phyloP scores from a whole-genome alignment of 257 asterid genomes.

The Cordia subcordata region DNA sequence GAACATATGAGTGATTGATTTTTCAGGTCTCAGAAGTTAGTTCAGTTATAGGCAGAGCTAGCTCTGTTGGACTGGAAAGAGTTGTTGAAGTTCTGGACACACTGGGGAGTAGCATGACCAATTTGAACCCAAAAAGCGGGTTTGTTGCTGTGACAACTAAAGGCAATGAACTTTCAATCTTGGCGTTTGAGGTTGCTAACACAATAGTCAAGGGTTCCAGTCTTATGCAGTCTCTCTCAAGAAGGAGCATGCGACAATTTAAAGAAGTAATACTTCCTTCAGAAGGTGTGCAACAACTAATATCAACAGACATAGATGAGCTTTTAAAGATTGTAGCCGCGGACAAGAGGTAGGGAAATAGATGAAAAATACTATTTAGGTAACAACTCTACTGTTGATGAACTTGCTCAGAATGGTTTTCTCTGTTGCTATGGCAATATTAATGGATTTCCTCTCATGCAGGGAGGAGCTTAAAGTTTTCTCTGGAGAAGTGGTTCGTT shows the following conservation, averaged over 20 bases:
- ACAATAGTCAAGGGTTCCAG: slow-evolving; percentile 72
- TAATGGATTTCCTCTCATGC: slow-evolving; percentile 5
- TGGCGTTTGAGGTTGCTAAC: slow-evolving; percentile 80
- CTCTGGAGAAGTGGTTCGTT: slow-evolving; percentile 73
- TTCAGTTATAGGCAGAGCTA: slow-evolving; percentile 46
- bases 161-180: slow-evolving; percentile 57
- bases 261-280: slow-evolving; percentile 60
- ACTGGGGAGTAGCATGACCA: slow-evolving; percentile 54
- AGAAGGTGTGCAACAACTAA: slow-evolving; percentile 56
- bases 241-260: slow-evolving; percentile 45
- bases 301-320: slow-evolving; percentile 55
- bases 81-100: slow-evolving; percentile 66
- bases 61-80: slow-evolving; percentile 56
- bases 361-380: too few relatives aligned
- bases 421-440: too few relatives aligned
- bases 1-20: slow-evolving; percentile 1
- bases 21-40: slow-evolving; percentile 67
- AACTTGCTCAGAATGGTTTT: too few relatives aligned
- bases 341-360: slow-evolving; percentile 94
- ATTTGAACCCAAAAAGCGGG: slow-evolving; percentile 44
- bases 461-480: slow-evolving; percentile 80
- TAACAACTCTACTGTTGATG: too few relatives aligned
- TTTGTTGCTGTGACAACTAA: slow-evolving; percentile 49
- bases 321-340: slow-evolving; percentile 61
- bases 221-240: slow-evolving; percentile 64